Evolutionary conservation across 345 rosid species (phyloP).

Genomic region (Geranium rotundifolium): DNA sequence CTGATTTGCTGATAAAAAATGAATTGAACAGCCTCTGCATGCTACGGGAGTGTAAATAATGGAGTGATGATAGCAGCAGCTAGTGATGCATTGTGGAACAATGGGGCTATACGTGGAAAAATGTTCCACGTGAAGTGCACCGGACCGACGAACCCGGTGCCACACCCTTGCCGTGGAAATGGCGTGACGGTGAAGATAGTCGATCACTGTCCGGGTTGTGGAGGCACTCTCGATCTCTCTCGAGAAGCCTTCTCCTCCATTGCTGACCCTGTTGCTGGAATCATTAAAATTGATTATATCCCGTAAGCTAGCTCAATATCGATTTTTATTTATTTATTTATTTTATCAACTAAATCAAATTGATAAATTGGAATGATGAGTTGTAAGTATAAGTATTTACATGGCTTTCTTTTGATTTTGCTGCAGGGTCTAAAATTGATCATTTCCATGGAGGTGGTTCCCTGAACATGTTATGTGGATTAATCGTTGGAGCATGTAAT

Average conservation of each 20-base stretch:
- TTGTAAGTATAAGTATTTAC: no score
- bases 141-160: conserved; percentile 21
- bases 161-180: conserved; percentile 28
- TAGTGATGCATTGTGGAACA: conserved; percentile 33
- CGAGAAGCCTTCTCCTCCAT: conserved; percentile 36
- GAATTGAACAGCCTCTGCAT: conserved; percentile 26
- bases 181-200: conserved; percentile 26
- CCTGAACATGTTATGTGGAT: no score
- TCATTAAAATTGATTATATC: conserved; percentile 9
- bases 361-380: no score
- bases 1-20: no score
- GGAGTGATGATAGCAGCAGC: conserved; percentile 44
- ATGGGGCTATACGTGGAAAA: conserved; percentile 33
- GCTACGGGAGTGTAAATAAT: conserved; percentile 9
- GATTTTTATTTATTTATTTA: no score
- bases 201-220: conserved; percentile 30
- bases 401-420: no score
- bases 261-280: conserved; percentile 35
- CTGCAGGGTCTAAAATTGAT: no score
- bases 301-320: no score
- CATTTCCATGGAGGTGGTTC: no score
- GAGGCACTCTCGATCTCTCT: conserved; percentile 31
- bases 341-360: no score
- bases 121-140: conserved; percentile 28
- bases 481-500: no score